These are phyloP conservation scores for Termitomyces sp. DNA, from an alignment of 768 basidiomycete genomes.

Conservation along the genomic window DNA sequence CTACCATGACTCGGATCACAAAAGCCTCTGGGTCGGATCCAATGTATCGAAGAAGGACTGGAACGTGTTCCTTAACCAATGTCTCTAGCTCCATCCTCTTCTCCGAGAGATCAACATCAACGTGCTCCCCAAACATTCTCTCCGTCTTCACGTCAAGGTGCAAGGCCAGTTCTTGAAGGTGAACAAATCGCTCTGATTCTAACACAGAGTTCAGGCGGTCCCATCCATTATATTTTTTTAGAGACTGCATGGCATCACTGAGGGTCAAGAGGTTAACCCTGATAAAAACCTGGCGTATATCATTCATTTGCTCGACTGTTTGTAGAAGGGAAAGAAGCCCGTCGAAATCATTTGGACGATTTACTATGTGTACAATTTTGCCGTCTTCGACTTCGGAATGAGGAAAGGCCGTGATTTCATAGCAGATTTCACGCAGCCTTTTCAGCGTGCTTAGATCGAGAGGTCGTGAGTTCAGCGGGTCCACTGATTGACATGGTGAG, in stretches of 20 bases:
- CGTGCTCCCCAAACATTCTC: background rate
- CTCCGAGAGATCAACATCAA: background rate
- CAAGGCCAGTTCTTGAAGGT: background rate
- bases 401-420: slow-evolving; percentile 1
- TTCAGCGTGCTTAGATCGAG: background rate
- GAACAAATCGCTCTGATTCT: background rate
- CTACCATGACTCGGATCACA: too few relatives aligned
- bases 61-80: background rate
- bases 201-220: background rate
- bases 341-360: background rate
- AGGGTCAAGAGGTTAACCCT: background rate
- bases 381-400: background rate
- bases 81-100: background rate
- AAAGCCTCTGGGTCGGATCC: background rate
- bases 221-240: background rate
- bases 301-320: background rate
- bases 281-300: background rate
- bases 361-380: background rate
- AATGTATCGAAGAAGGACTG: background rate
- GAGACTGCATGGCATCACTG: background rate
- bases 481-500: background rate
- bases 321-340: slow-evolving; percentile 6
- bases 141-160: background rate
- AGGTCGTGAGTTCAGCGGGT: background rate
- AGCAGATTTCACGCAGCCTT: slow-evolving; percentile 1